Evolutionary conservation across 1,284 basidiomycete species (phyloP).

Genomic region (Fomes fomentarius): DNA sequence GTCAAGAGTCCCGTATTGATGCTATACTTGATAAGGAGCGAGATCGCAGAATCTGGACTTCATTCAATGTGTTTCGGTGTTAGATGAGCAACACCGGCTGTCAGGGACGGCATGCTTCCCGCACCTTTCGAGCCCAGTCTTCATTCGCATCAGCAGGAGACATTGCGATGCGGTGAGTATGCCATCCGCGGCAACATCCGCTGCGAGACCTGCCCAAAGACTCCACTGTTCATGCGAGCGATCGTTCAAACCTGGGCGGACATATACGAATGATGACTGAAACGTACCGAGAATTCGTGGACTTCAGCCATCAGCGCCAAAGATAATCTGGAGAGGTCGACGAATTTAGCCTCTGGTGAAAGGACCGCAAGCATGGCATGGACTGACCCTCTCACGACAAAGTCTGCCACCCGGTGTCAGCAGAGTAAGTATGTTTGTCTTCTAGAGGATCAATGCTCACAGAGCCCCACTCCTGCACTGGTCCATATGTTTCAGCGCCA

Average conservation of each 20-base stretch:
- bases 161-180: conserved; percentile 14
- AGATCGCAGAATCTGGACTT: conserved; percentile 19
- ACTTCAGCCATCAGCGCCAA: not conserved
- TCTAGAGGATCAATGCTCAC: not conserved
- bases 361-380: not conserved
- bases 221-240: conserved; percentile 5
- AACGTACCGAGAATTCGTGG: conserved; percentile 1
- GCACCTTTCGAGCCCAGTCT: conserved; percentile 11
- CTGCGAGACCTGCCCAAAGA: conserved; percentile 7
- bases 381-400: conserved; percentile 6
- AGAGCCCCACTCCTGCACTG: not conserved
- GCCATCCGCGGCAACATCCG: conserved; percentile 7
- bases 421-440: conserved; percentile 1
- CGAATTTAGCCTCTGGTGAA: not conserved
- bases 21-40: conserved; percentile 23
- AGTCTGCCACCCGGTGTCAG: not conserved
- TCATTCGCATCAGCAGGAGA: conserved; percentile 3
- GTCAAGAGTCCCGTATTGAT: conserved; percentile 28
- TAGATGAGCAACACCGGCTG: not conserved
- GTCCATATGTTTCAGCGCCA: not conserved
- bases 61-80: not conserved
- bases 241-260: not conserved
- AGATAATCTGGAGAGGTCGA: not conserved
- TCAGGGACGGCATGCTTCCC: too few relatives aligned
- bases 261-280: too few relatives aligned